Evolutionary conservation across 169 alveolate species (phyloP).

Genomic region (Cardiosporidium cionae): DNA sequence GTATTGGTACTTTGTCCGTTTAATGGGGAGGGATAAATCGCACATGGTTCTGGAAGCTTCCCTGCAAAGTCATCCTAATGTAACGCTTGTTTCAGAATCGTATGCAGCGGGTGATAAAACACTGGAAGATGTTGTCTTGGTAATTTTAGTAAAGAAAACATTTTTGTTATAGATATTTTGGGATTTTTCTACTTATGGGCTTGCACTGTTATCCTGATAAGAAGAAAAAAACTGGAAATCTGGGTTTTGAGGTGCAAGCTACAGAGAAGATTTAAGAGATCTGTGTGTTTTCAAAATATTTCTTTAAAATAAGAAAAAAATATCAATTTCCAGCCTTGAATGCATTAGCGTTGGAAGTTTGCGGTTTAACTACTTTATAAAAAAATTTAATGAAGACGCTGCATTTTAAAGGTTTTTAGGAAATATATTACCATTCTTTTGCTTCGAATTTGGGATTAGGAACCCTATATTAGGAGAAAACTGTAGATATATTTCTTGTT

Average conservation of each 20-base stretch:
- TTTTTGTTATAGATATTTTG: neutral
- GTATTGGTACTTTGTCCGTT: slow-evolving; percentile 94
- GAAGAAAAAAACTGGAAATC: neutral
- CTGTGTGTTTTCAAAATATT: neutral
- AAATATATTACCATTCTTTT: neutral
- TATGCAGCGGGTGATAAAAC: slow-evolving; percentile 87
- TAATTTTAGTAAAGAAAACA: neutral
- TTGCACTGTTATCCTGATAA: neutral
- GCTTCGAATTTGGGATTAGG: neutral
- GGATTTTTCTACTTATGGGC: neutral
- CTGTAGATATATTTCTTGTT: no score
- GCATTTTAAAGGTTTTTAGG: neutral
- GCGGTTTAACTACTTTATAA: neutral
- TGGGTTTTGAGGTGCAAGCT: neutral
- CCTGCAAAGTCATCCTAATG: slow-evolving; percentile 92
- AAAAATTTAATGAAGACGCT: neutral
- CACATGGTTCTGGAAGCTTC: slow-evolving; percentile 81
- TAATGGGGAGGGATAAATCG: slow-evolving; percentile 89
- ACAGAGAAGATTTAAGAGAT: neutral
- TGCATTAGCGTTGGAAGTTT: neutral
- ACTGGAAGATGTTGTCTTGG: slow-evolving; percentile 78
- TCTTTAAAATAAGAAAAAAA: neutral
- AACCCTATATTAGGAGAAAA: neutral
- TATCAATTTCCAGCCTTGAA: no score
- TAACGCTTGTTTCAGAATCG: slow-evolving; percentile 89